Percentiles rank a stretch among this genome's conserved stretches.
Evolutionary conservation across 2,329 filamentous ascomycete genomes (phyloP).

Genomic region (Aspergillus neotritici): DNA sequence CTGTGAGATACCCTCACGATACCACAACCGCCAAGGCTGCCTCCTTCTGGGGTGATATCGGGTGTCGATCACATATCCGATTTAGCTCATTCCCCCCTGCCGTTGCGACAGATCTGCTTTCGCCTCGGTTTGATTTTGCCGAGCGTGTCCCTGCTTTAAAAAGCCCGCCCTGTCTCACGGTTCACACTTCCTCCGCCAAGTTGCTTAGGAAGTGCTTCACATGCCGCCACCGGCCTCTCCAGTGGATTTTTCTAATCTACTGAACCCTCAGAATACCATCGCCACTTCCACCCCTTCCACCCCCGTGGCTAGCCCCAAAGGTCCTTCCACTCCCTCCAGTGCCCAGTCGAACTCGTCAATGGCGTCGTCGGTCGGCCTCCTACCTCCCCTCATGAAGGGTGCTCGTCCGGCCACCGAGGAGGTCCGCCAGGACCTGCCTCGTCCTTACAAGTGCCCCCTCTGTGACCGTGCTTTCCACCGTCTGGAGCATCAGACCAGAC

Average conservation of each 20-base stretch:
- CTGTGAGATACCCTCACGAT: no score
- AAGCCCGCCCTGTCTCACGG: slow-evolving; percentile 13
- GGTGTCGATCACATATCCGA: slow-evolving; percentile 25
- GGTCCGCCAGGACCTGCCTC: slow-evolving; percentile 70
- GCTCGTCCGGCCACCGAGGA: slow-evolving; percentile 55
- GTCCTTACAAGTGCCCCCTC: slow-evolving; percentile 96
- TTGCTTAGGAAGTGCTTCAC: slow-evolving; percentile 42
- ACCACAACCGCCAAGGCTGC: slow-evolving; percentile 10
- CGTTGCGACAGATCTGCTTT: slow-evolving; percentile 17
- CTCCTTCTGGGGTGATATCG: slow-evolving; percentile 13
- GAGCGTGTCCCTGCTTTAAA: slow-evolving; percentile 7
- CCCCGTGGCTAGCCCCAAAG: slow-evolving; percentile 21
- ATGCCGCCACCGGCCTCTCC: slow-evolving; percentile 71
- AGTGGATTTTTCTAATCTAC: slow-evolving; percentile 69
- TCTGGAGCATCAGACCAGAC: slow-evolving; percentile 83
- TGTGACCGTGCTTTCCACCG: slow-evolving; percentile 99
- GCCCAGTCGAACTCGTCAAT: slow-evolving; percentile 31
- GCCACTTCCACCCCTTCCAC: slow-evolving; percentile 18
- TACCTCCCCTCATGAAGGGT: slow-evolving; percentile 42
- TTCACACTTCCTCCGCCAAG: slow-evolving; percentile 12
- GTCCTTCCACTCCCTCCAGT: slow-evolving; percentile 22
- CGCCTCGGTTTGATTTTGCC: slow-evolving; percentile 18
- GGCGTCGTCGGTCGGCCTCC: slow-evolving; percentile 41
- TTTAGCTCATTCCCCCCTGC: slow-evolving; percentile 20
- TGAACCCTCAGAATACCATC: slow-evolving; percentile 55